Percentiles rank a stretch among this genome's conserved stretches.
phyloP scores from a whole-genome alignment of 306 rosid species.

The Morella rubra region DNA sequence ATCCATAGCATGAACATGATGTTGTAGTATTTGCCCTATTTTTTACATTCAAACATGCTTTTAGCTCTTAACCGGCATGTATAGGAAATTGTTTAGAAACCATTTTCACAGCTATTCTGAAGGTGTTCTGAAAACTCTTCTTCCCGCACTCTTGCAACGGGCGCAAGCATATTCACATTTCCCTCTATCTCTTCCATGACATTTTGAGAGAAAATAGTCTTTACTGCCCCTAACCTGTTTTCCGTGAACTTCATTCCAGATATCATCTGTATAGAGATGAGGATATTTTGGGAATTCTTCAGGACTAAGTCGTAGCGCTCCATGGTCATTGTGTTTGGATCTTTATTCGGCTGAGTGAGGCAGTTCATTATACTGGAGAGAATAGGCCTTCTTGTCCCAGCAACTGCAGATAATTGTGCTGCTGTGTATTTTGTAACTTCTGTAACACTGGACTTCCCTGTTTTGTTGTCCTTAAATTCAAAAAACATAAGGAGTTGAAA shows the following conservation, averaged over 20 bases:
- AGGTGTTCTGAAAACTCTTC: background rate
- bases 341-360: background rate
- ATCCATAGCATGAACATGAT: too few relatives aligned
- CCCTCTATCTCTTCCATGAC: background rate
- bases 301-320: constrained; percentile 11
- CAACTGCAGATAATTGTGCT: background rate
- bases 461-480: background rate
- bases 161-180: background rate
- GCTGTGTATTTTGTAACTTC: constrained; percentile 5
- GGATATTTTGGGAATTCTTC: constrained; percentile 33
- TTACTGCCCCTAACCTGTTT: background rate
- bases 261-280: constrained; percentile 35
- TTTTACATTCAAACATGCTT: background rate
- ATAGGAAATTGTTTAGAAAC: background rate
- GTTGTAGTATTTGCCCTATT: background rate
- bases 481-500: background rate
- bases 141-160: background rate
- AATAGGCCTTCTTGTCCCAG: background rate
- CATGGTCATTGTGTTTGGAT: background rate
- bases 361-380: background rate
- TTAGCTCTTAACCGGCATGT: background rate
- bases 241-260: constrained; percentile 14
- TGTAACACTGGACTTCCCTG: background rate
- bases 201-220: too few relatives aligned
- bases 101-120: background rate